Conservation (phyloP, 768 basidiomycete genomes). For the Leccinum truebloodii region DNA sequence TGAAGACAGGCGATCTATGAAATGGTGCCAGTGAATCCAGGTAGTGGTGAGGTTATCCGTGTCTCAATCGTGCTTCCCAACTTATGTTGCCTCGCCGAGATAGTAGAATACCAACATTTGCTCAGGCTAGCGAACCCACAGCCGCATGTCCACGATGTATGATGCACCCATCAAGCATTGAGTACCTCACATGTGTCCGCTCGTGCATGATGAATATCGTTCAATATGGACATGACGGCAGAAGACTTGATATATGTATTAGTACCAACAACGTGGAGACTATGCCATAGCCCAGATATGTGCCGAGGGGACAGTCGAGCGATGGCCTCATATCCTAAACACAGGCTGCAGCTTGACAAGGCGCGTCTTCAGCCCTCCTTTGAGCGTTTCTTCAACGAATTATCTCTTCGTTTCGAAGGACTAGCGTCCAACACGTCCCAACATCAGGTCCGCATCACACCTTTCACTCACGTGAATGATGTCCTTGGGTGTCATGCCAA, state of each 20-base stretch:
- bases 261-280: conserved; percentile 11
- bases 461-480: conserved; percentile 58
- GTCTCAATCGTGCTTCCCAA: not conserved
- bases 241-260: conserved; percentile 14
- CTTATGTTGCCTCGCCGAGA: conserved; percentile 4
- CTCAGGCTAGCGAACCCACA: not conserved
- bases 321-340: not conserved
- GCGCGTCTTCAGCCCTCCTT: conserved; percentile 51
- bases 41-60: conserved; percentile 15
- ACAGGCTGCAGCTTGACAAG: conserved; percentile 26
- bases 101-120: not conserved
- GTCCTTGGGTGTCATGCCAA: conserved; percentile 43
- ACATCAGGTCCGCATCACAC: conserved; percentile 40
- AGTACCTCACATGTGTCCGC: conserved; percentile 15
- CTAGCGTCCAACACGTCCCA: conserved; percentile 45
- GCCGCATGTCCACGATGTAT: not conserved
- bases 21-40: not conserved
- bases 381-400: conserved; percentile 53
- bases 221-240: conserved; percentile 7
- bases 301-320: conserved; percentile 5
- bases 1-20: conserved; percentile 2
- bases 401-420: conserved; percentile 70
- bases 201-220: conserved; percentile 11
- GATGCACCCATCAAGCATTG: conserved; percentile 6
- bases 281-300: not conserved